Base-by-base conservation (phyloP, 139 green algal genomes). In the Penium margaritaceum region DNA sequence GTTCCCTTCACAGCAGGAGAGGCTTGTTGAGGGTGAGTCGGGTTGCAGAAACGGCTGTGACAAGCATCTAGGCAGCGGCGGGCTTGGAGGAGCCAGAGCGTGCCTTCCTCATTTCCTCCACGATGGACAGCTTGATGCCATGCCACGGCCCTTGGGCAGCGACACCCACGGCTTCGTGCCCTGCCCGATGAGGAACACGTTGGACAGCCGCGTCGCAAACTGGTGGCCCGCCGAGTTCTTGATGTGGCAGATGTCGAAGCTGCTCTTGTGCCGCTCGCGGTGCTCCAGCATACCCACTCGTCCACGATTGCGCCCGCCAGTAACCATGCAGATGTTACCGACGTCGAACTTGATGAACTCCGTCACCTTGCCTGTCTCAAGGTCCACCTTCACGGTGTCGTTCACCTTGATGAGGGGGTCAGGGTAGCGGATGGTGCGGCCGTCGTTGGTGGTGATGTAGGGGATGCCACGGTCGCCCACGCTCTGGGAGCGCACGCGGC, bases 81-180 rank as follows among this genome's bases (percentile, higher is more conserved):
- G n/a, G n/a, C n/a, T n/a, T n/a, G n/a, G n/a, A n/a, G n/a, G n/a
- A n/a, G n/a, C n/a, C n/a, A n/a, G n/a, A n/a, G n/a, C n/a, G n/a
- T n/a, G n/a, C n/a, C 90, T 95, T 95, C 65, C 88, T 86, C 87
- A 95, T 89, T 89, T 99, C 94, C 87, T 99, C 88, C 75, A 98
- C 83, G 74, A 97, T 97, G 77, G 86, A 92, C 5, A 94, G 86
- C 69, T 88, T 84, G 70, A 99, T 87, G 72, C 94, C 94, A 90
- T 97, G 97, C n/a, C n/a, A n/a, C n/a, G n/a, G 85, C 90, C 92
- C 91, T 97, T 99, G 79, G 94, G 92, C 84, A 99, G 83, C 36
- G 86, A 93, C 69, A 99, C 85, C 37, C 97, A 76, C 3, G 94
- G 87, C 90, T 96, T 96, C 84, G 90, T 89, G 70, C 90, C 95